A percentile compares a stretch with the other conserved stretches of the same genome.
These are phyloP conservation scores for Penicillium turbatum DNA, from an alignment of 495 filamentous ascomycete species.

Conservation along the genomic window DNA sequence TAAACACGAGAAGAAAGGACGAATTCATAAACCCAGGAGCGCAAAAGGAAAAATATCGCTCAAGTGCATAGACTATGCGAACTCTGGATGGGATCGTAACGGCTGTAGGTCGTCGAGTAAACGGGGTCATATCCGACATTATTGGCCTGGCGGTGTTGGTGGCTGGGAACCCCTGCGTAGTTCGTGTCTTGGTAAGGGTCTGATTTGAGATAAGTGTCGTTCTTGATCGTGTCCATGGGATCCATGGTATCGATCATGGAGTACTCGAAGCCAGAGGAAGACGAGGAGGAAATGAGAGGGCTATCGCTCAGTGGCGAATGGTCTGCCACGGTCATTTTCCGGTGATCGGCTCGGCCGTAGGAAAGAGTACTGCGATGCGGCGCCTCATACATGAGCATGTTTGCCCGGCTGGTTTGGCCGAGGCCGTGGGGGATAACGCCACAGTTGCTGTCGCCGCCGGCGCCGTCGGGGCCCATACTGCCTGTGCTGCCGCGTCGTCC, in stretches of 20 bases:
- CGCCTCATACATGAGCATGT: conserved; percentile 37
- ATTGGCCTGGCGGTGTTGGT: conserved; percentile 23
- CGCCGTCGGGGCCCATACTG: conserved; percentile 66
- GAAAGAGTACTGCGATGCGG: conserved; percentile 31
- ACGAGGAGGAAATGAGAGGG: conserved; percentile 43
- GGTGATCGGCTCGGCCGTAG: conserved; percentile 36
- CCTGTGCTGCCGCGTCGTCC: conserved; percentile 68
- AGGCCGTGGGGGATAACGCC: conserved; percentile 32
- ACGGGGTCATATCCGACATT: conserved; percentile 34
- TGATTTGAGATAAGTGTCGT: conserved; percentile 19
- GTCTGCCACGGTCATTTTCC: conserved; percentile 32
- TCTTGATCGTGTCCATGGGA: conserved; percentile 40
- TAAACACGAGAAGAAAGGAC: conserved; percentile 11
- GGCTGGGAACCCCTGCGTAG: conserved; percentile 22
- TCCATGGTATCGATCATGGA: conserved; percentile 42
- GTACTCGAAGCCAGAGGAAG: conserved; percentile 41
- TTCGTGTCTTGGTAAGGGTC: conserved; percentile 35
- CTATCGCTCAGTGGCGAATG: conserved; percentile 41
- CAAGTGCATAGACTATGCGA: conserved; percentile 39
- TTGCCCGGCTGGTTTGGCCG: conserved; percentile 32
- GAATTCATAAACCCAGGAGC: conserved; percentile 1
- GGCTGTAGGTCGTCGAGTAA: conserved; percentile 31
- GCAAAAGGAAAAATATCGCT: background rate
- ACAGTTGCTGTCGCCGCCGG: conserved; percentile 35
- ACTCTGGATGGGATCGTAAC: conserved; percentile 31